Percentiles rank a stretch among this genome's conserved stretches.
Evolutionary conservation across 352 stramenopile genomes (phyloP).

Genomic region (Phytophthora kernoviae): DNA sequence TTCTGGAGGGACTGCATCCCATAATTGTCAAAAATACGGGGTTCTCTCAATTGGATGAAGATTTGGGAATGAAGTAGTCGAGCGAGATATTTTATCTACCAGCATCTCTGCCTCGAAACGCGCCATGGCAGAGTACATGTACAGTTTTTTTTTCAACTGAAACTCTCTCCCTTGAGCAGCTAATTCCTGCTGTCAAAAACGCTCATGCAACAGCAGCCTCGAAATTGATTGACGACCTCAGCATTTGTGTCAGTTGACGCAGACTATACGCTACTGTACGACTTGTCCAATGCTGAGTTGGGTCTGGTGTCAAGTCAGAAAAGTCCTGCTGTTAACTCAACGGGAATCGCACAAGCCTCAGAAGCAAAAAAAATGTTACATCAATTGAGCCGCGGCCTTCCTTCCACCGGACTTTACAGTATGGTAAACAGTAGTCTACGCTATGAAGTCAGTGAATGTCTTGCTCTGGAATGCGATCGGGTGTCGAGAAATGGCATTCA

Average conservation of each 20-base stretch:
- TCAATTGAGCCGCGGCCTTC: conserved; percentile 8
- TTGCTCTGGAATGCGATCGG: conserved; percentile 54
- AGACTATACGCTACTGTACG: background rate
- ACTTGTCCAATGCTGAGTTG: no score
- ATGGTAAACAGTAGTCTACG: conserved; percentile 24
- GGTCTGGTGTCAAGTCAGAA: background rate
- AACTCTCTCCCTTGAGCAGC: conserved; percentile 14
- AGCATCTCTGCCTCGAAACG: background rate
- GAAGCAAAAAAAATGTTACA: conserved; percentile 8
- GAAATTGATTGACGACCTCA: no score
- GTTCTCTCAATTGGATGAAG: no score
- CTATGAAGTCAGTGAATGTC: conserved; percentile 51
- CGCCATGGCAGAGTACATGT: conserved; percentile 18
- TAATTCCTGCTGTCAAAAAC: conserved; percentile 6
- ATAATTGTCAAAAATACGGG: conserved; percentile 4
- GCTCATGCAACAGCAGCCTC: conserved; percentile 20
- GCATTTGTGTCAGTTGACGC: no score
- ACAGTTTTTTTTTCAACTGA: conserved; percentile 18
- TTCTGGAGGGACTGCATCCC: conserved; percentile 44
- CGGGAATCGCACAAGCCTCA: conserved; percentile 1
- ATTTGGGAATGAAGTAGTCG: conserved; percentile 16
- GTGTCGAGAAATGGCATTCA: conserved; percentile 67
- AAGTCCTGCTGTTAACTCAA: background rate
- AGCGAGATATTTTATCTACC: background rate
- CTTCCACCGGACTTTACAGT: conserved; percentile 10